Base-by-base conservation (phyloP, 2,329 filamentous ascomycete genomes). In the Diatrype stigma region DNA sequence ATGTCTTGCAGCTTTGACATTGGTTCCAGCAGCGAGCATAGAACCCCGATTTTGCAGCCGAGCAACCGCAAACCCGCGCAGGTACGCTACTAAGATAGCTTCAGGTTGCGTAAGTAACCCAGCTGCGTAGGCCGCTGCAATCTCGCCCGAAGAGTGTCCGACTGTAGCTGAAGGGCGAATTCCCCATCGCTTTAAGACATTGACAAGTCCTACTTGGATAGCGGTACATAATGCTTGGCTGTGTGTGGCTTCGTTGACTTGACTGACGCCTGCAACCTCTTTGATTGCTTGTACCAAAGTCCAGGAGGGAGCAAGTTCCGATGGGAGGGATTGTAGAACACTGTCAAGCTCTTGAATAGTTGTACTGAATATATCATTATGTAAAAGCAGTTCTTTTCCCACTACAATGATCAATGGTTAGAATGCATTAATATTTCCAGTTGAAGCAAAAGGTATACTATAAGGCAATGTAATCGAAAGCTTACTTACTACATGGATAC, bases 51-150 rank as follows among this genome's bases (percentile, higher is more conserved):
- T 1, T 12, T 16, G 23, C 7, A 38, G 3, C 21, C 47, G 22
- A 5, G 26, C 47, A 1, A 54, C 51, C 1, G 51, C 42, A 14
- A 12, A 50, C 0, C 63, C 63, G 1, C 63, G 57, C 21, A 55
- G 49, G 35, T 61, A 65, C 0, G 58, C 59, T 1, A 52, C 40
- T 0, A 56, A 22, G 0, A 65, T 59, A 8, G 62, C 57, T n/a
- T 58, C 48, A 0, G 46, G 1, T 0, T 23, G 22, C 0, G 19
- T 56, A 2, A 68, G 51, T 0, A 56, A 48, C 1, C 68, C 70
- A 1, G 68, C 66, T 2, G 67, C 66, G 46, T 73, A 76, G 0
- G 73, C 72, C 0, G 73, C 73, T 0, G 70, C 72, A 30, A 76
- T 69, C 51, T 70, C 69, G 2, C 68, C 68, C 0, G 62, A 66